These are phyloP conservation scores for Tulasnella sp. DNA, from an alignment of 768 basidiomycete genomes.

Conservation along the genomic window DNA sequence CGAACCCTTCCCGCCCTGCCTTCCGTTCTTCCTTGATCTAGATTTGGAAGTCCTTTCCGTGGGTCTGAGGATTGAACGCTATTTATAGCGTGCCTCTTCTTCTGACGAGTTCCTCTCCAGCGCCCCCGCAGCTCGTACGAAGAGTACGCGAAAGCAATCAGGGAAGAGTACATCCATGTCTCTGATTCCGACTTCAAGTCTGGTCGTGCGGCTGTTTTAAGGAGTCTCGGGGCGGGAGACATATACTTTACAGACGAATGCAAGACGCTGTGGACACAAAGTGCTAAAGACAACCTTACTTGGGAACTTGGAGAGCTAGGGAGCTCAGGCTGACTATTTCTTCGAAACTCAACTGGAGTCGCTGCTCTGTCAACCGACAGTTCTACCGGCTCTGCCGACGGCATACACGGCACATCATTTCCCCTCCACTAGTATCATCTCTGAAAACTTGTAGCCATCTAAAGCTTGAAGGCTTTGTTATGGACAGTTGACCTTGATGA, in stretches of 20 bases:
- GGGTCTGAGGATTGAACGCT: neutral
- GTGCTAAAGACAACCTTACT: neutral
- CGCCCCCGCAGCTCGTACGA: neutral
- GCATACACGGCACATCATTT: no score
- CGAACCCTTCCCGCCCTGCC: neutral
- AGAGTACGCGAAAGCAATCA: neutral
- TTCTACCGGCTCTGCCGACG: no score
- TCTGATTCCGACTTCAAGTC: neutral
- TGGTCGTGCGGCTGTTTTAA: neutral
- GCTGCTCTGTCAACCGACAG: no score
- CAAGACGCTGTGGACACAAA: neutral
- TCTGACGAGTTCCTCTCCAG: neutral
- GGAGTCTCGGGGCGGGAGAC: neutral
- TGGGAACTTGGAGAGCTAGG: neutral
- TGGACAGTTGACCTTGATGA: neutral
- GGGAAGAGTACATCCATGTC: neutral
- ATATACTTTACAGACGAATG: neutral
- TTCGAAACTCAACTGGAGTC: no score
- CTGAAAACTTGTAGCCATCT: no score
- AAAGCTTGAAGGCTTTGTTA: neutral
- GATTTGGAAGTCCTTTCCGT: slow-evolving; percentile 1
- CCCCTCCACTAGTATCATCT: no score
- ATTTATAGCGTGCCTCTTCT: neutral
- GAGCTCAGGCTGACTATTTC: neutral
- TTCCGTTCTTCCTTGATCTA: neutral